A percentile compares a stretch with the other conserved stretches of the same genome.
These are phyloP conservation scores for Sherardia arvensis DNA, from an alignment of 257 asterid genomes.

Conservation along the genomic window DNA sequence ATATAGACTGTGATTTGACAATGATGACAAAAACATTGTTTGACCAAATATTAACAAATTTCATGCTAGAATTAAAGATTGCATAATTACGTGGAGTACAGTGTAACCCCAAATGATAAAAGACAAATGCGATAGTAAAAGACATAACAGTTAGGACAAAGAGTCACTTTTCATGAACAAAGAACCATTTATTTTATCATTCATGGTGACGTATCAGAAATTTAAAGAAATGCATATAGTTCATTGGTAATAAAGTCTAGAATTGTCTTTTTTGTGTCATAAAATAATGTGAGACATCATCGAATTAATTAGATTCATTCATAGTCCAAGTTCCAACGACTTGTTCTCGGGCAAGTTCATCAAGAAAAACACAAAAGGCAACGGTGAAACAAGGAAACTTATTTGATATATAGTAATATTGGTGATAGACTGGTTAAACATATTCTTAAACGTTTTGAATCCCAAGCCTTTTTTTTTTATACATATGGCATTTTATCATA, in stretches of 20 bases:
- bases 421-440: no score
- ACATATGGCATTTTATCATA: no score
- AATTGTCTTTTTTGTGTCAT: background rate
- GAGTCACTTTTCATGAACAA: background rate
- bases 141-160: background rate
- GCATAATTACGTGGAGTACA: background rate
- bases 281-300: background rate
- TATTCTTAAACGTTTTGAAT: no score
- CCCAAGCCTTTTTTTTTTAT: no score
- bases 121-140: background rate
- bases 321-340: background rate
- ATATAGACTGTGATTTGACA: no score
- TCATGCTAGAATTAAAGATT: background rate
- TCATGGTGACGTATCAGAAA: background rate
- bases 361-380: background rate
- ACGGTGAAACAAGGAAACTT: no score
- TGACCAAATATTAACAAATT: background rate
- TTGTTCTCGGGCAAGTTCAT: background rate
- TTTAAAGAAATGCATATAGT: background rate
- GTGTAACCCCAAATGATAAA: background rate
- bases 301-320: background rate
- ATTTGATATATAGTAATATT: no score
- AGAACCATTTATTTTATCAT: background rate
- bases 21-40: no score
- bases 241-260: background rate